A percentile compares a stretch with the other conserved stretches of the same genome.
Evolutionary conservation across 139 green algal genomes (phyloP).

Genomic region (Tetratostichococcus sp.): DNA sequence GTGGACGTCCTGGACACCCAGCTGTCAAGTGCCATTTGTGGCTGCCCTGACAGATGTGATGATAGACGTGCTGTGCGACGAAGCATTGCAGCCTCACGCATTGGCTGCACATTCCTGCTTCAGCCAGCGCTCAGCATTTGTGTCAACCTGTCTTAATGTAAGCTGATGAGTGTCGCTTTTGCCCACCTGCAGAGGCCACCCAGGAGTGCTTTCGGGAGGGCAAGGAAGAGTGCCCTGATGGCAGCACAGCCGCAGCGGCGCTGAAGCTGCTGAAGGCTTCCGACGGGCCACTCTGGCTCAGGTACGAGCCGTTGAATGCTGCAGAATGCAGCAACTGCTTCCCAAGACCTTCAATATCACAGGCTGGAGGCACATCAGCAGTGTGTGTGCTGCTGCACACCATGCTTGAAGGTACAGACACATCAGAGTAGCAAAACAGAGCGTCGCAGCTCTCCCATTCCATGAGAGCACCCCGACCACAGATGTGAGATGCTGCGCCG

Average conservation of each 20-base stretch:
- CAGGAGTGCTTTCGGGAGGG: neutral
- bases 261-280: neutral
- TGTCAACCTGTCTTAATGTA: no score
- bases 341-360: no score
- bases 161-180: no score
- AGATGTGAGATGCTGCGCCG: neutral
- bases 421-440: no score
- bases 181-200: neutral
- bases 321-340: neutral
- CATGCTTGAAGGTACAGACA: no score
- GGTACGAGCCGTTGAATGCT: neutral
- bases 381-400: no score
- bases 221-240: neutral
- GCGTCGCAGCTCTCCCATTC: no score
- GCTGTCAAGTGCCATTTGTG: constrained; percentile 1
- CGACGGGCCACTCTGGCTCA: neutral
- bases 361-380: neutral
- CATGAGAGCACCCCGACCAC: no score
- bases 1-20: neutral
- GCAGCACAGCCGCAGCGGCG: neutral
- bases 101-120: neutral
- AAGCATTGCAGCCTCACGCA: neutral
- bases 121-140: no score
- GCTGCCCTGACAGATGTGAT: neutral
- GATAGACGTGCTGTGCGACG: neutral